A percentile compares a stretch with the other conserved stretches of the same genome.
Evolutionary conservation across 192 early-diverging fungal species (phyloP).

Genomic region (Coemansia sp.): DNA sequence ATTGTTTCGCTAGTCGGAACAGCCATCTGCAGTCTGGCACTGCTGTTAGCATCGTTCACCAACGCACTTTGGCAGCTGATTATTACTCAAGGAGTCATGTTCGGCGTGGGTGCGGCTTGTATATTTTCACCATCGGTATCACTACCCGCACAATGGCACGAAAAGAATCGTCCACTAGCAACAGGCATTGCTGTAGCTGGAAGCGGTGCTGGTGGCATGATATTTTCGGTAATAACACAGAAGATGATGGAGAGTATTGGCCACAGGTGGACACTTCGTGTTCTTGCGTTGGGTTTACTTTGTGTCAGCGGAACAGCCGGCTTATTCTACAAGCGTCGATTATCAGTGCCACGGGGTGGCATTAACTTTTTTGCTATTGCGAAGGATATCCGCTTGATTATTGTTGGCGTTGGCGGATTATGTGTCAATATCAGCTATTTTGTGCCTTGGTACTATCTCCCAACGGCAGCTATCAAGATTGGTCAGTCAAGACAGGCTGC

Average conservation of each 20-base stretch:
- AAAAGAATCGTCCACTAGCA: conserved; percentile 63
- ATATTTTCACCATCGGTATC: conserved; percentile 69
- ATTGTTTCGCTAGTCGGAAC: conserved; percentile 22
- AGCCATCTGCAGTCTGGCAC: conserved; percentile 16
- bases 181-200: conserved; percentile 75
- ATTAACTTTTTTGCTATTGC: conserved; percentile 19
- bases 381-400: conserved; percentile 22
- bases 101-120: conserved; percentile 68
- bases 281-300: conserved; percentile 28
- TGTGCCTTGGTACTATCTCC: conserved; percentile 44
- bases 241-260: conserved; percentile 56
- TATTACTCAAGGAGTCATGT: conserved; percentile 70
- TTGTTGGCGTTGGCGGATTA: conserved; percentile 25
- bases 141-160: conserved; percentile 74
- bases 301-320: conserved; percentile 24
- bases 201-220: conserved; percentile 72
- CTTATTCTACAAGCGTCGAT: conserved; percentile 28
- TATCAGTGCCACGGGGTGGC: conserved; percentile 23
- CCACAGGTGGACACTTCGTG: conserved; percentile 37
- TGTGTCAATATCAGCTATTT: conserved; percentile 43
- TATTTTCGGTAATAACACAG: conserved; percentile 60
- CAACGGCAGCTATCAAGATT: conserved; percentile 39
- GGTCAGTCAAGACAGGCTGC: conserved; percentile 40
- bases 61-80: conserved; percentile 66
- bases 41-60: conserved; percentile 38